Base-by-base conservation (phyloP, 2,329 filamentous ascomycete genomes). In the Colletotrichum musae region DNA sequence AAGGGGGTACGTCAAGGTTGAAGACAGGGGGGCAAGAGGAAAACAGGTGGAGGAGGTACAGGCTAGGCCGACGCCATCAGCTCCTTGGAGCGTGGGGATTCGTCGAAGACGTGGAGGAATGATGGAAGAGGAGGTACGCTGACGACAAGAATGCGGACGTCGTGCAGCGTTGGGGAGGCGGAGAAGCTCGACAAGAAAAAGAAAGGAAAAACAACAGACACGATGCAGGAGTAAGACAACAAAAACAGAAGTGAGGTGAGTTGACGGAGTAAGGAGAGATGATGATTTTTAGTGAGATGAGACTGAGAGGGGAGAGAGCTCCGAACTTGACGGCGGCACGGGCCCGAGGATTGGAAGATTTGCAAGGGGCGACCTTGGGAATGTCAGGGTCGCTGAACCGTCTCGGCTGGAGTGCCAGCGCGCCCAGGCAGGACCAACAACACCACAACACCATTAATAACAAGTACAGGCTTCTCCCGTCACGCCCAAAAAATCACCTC, bases 361-460 rank as follows among this genome's bases (percentile, higher is more conserved):
- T 69, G 66, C 50, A 66, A 69, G 66, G 66, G 66, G 66, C 41
- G 13, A 54, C 66, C 66, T 69, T 69, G 66, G 36, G 66, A 69
- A 69, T 66, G 66, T 66, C 66, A 69, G 66, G 62, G 66, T 52
- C 62, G 56, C 36, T 26, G 50, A 48, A 51, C 50, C 66, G 66
- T 57, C 56, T 43, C 45, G 60, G 53, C 26, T 58, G 52, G 28
- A 59, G 43, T 43, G 47, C 18, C 28, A 43, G 24, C 24, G 15
- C 21, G 32, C 10, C 16, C 50, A 63, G n/a, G 21, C 52, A 56
- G 45, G 58, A 52, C 64, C 52, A 52, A 45, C 43, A 32, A 12
- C 54, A 43, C 41, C 21, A 18, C 41, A 10, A 43, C 32, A 36
- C 21, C 21, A 24, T 24, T 24, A 24, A 24, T 24, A 24, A 24